Evolutionary conservation across 805 yeast genomes (phyloP), one percentile per base, ranked within the genome.

Genomic region (Barnettozyma siamensis): DNA sequence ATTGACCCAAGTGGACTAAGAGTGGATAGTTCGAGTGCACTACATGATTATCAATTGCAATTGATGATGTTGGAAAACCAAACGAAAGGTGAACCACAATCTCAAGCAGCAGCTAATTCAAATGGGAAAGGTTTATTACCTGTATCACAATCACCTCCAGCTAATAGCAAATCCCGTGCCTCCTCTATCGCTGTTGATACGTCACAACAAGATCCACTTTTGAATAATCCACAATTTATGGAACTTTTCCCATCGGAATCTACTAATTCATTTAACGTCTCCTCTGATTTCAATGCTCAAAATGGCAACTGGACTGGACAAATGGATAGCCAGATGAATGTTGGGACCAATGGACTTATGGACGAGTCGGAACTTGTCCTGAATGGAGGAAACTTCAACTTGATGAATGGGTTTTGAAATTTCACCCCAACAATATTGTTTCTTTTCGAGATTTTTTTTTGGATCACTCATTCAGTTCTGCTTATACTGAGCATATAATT

Each of bases 1-100:
- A 20, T 27, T 16, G 51, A 49, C 32, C 46, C 51, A 7, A 39
- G 38, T 24, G 49, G 47, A 1, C 30, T 47, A 12, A 42, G 55
- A 36, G 49, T 48, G 17, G 58, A 52, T 33, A 50, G 48, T 37
- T 33, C 43, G 43, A 72, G 71, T 47, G 88, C 88, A 2, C 64
- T 86, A 33, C 85, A 82, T 50, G 94, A 86, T 53, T 86, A 86
- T 59, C 94, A 86, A 59, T 79, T 77, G 69, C 91, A 85, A 58
- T 66, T 84, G 50, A 75, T 83, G 74, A 62, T 82, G 51, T 64
- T 86, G 54, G 95, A 86, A 53, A 77, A 76, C 46, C 89, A 84
- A 55, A 85, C 82, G 54, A 80, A 83, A 57, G 9, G 40, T 24
- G 40, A 44, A 24, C 37, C 51, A 30, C 31, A 23, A 11, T 12